phyloP scores from a whole-genome alignment of 768 basidiomycete species.

The Royoungia palumana region DNA sequence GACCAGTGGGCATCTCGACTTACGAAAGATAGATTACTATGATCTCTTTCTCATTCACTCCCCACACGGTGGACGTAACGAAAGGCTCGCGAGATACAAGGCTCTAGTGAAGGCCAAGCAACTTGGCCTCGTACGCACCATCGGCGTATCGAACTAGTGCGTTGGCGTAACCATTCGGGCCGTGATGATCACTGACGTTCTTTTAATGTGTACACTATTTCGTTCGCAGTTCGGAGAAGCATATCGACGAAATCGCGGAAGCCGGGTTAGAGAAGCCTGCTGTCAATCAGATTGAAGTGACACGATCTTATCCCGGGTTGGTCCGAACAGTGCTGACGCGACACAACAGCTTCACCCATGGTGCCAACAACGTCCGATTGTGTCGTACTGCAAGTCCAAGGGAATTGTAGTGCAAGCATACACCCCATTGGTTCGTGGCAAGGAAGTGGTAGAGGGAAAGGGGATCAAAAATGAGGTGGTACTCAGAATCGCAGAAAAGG shows the following conservation, averaged over 20 bases:
- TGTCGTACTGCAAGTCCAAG: slow-evolving; percentile 61
- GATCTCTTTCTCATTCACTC: slow-evolving; percentile 49
- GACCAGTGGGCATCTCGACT: not conserved
- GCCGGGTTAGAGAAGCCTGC: slow-evolving; percentile 26
- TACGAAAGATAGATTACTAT: slow-evolving; percentile 34
- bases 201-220: not conserved
- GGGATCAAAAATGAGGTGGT: slow-evolving; percentile 51
- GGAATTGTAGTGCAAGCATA: slow-evolving; percentile 68
- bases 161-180: not conserved
- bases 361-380: slow-evolving; percentile 76
- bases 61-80: slow-evolving; percentile 36
- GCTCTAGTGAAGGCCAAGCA: slow-evolving; percentile 34
- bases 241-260: slow-evolving; percentile 24
- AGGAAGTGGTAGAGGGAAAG: slow-evolving; percentile 10
- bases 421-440: slow-evolving; percentile 63
- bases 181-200: not conserved
- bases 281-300: slow-evolving; percentile 30
- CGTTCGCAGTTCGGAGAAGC: slow-evolving; percentile 22
- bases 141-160: slow-evolving; percentile 51
- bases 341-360: slow-evolving; percentile 62
- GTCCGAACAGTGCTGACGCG: not conserved
- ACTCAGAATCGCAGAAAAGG: slow-evolving; percentile 53
- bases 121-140: slow-evolving; percentile 36
- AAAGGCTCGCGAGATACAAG: slow-evolving; percentile 39
- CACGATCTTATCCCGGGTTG: not conserved